Evolutionary conservation across 805 yeast genomes (phyloP).

Genomic region (Starmera amethionina): DNA sequence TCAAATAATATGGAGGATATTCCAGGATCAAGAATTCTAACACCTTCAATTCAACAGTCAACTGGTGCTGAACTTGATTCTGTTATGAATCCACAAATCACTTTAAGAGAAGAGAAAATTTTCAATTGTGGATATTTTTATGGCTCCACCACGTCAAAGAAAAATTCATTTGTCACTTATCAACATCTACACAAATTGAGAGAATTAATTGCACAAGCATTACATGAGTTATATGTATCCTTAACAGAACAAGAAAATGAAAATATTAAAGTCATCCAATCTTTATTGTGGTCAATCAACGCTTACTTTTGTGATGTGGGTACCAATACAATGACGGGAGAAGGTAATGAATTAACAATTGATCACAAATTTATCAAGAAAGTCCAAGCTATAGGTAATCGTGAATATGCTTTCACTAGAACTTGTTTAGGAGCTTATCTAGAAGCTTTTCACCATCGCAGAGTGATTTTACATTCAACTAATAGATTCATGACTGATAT

Average conservation of each 20-base stretch:
- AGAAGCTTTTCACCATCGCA: conserved; percentile 62
- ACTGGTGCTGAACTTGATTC: conserved; percentile 24
- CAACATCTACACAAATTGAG: conserved; percentile 50
- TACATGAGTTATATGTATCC: conserved; percentile 47
- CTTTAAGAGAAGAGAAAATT: conserved; percentile 49
- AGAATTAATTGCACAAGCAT: conserved; percentile 45
- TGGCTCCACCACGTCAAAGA: conserved; percentile 40
- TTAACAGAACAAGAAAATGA: conserved; percentile 44
- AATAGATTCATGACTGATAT: conserved; percentile 59
- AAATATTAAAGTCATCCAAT: conserved; percentile 52
- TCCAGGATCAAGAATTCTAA: conserved; percentile 22
- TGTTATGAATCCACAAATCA: conserved; percentile 42
- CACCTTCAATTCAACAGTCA: conserved; percentile 21
- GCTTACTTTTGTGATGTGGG: conserved; percentile 82
- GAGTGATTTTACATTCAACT: conserved; percentile 64
- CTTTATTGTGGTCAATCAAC: conserved; percentile 52
- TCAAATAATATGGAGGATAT: conserved; percentile 30
- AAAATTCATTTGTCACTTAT: conserved; percentile 33
- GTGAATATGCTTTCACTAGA: conserved; percentile 66
- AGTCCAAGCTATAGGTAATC: conserved; percentile 53
- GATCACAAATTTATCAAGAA: conserved; percentile 47
- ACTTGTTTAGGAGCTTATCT: conserved; percentile 67
- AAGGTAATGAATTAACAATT: conserved; percentile 42
- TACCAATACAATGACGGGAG: conserved; percentile 50
- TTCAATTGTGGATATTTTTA: conserved; percentile 60